Conservation (phyloP, 768 basidiomycete genomes). For the Termitomyces sp. region DNA sequence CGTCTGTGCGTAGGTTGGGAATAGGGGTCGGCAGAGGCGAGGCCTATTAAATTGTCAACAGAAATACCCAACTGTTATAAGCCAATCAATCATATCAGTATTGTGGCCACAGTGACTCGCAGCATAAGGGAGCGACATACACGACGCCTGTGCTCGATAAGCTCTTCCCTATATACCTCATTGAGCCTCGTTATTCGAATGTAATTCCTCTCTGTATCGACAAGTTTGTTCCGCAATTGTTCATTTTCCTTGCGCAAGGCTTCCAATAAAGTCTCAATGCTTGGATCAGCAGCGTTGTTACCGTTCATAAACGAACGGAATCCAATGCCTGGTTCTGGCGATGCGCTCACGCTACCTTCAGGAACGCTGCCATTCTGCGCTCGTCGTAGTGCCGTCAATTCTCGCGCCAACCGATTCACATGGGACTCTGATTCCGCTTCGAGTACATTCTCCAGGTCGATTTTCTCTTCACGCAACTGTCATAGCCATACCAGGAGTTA, state of each 20-base stretch:
- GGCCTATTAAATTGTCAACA: constrained; percentile 74
- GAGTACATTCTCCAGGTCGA: constrained; percentile 71
- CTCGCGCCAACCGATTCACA: constrained; percentile 69
- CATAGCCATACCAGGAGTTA: background rate
- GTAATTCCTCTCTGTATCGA: constrained; percentile 74
- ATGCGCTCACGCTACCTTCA: constrained; percentile 21
- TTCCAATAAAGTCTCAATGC: constrained; percentile 59
- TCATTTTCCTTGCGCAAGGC: constrained; percentile 80
- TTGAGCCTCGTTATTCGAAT: constrained; percentile 69
- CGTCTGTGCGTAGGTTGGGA: constrained; percentile 69
- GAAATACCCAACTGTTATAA: constrained; percentile 57
- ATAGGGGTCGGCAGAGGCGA: constrained; percentile 59
- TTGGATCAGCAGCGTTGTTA: constrained; percentile 28
- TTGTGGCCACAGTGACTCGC: background rate
- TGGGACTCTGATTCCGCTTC: constrained; percentile 86
- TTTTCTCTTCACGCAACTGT: constrained; percentile 81
- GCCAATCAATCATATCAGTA: constrained; percentile 1
- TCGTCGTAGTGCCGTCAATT: constrained; percentile 58
- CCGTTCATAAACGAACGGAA: constrained; percentile 23
- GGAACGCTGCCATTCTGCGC: constrained; percentile 39
- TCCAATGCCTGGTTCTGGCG: constrained; percentile 27
- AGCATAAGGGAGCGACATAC: constrained; percentile 37
- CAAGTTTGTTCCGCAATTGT: constrained; percentile 55
- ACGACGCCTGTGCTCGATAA: constrained; percentile 70
- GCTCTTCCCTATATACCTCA: constrained; percentile 79